Percentiles rank a stretch among this genome's conserved stretches.
Conservation (phyloP, 768 basidiomycete genomes). For the Mycena maculata region DNA sequence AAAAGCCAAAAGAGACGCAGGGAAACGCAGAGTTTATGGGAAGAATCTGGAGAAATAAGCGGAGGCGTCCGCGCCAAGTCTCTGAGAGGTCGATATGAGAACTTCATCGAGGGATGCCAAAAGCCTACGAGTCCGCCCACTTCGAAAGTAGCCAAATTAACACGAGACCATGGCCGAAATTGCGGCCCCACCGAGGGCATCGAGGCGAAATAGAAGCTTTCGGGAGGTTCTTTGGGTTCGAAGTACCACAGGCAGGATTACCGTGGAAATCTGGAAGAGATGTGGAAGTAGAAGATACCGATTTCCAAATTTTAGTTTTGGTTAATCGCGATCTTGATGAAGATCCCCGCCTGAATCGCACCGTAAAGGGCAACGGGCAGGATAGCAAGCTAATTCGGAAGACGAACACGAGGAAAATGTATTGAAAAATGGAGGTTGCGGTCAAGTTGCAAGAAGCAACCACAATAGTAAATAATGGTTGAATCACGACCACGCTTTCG, state of each 20-base stretch:
- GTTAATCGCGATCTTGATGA: conserved; percentile 22
- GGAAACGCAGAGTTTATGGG: conserved; percentile 12
- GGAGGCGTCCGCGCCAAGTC: conserved; percentile 1
- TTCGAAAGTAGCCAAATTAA: conserved; percentile 13
- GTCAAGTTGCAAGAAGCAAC: too few relatives aligned
- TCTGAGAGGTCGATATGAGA: conserved; percentile 23
- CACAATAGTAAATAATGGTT: too few relatives aligned
- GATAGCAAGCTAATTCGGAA: not conserved
- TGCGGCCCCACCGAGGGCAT: conserved; percentile 21
- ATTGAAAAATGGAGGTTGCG: not conserved
- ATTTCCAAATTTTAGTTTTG: conserved; percentile 29
- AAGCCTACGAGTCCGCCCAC: conserved; percentile 16
- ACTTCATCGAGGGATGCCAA: conserved; percentile 25
- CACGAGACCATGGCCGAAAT: conserved; percentile 16
- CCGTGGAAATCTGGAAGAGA: conserved; percentile 31
- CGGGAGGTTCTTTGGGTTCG: conserved; percentile 21
- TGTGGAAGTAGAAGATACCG: conserved; percentile 24
- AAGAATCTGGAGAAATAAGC: conserved; percentile 1
- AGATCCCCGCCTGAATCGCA: conserved; percentile 26
- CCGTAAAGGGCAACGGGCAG: not conserved
- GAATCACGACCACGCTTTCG: too few relatives aligned
- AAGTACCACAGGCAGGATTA: conserved; percentile 24
- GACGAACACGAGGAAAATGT: conserved; percentile 4
- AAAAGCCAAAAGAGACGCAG: conserved; percentile 8
- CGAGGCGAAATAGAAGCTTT: conserved; percentile 32